Conservation (phyloP, 768 basidiomycete species). For the Boletus edulis region DNA sequence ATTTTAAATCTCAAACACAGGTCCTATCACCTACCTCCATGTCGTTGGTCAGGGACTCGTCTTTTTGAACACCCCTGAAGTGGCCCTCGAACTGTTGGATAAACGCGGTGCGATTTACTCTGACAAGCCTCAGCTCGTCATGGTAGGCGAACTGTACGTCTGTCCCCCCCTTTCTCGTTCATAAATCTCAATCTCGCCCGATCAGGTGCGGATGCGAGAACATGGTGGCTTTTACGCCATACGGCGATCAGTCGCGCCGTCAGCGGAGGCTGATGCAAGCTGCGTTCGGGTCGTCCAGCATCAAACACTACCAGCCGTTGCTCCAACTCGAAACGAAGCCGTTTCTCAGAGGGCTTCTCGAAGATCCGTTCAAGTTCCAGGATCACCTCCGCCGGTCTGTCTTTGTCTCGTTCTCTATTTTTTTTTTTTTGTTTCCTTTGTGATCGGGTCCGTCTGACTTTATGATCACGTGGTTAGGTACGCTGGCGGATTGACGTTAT, state of each 20-base stretch:
- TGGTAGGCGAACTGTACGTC: slow-evolving; percentile 69
- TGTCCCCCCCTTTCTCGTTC: background rate
- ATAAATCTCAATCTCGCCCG: slow-evolving; percentile 6
- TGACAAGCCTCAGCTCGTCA: slow-evolving; percentile 67
- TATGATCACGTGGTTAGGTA: slow-evolving; percentile 34
- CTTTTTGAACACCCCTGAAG: slow-evolving; percentile 62
- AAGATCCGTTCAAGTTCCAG: slow-evolving; percentile 35
- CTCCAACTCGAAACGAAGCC: slow-evolving; percentile 53
- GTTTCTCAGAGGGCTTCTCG: slow-evolving; percentile 56
- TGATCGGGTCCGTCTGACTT: slow-evolving; percentile 14
- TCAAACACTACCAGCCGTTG: slow-evolving; percentile 57
- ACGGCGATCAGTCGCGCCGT: slow-evolving; percentile 59
- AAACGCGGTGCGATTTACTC: slow-evolving; percentile 71
- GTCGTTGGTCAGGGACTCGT: slow-evolving; percentile 65
- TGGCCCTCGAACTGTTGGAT: slow-evolving; percentile 62
- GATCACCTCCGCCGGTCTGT: slow-evolving; percentile 35
- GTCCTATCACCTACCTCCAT: slow-evolving; percentile 63
- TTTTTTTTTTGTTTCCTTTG: too few relatives aligned
- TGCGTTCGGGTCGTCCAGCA: slow-evolving; percentile 52
- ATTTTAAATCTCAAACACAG: slow-evolving; percentile 20
- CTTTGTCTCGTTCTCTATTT: background rate
- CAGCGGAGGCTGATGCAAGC: slow-evolving; percentile 68
- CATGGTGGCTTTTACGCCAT: slow-evolving; percentile 70
- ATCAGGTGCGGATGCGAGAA: slow-evolving; percentile 58
- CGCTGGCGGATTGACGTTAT: slow-evolving; percentile 52